Evolutionary conservation across 495 filamentous ascomycete genomes (phyloP).

Genomic region (Tuber indicum): DNA sequence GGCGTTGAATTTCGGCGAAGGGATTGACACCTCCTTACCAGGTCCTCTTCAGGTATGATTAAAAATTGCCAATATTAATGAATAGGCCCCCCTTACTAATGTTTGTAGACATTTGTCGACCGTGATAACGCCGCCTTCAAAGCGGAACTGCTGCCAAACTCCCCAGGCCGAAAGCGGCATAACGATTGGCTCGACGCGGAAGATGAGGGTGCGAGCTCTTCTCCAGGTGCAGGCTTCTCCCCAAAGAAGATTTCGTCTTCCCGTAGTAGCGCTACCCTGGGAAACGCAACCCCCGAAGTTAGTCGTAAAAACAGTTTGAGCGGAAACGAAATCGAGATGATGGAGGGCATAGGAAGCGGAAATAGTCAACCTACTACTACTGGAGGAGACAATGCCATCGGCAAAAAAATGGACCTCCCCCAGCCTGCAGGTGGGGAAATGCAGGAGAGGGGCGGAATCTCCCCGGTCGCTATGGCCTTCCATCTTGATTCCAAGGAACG

Average conservation of each 20-base stretch:
- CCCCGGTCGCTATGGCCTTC: slow-evolving; percentile 36
- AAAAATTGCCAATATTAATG: background rate
- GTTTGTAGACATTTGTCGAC: slow-evolving; percentile 33
- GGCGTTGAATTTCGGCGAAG: slow-evolving; percentile 36
- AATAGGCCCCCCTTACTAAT: slow-evolving; percentile 14
- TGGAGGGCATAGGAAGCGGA: slow-evolving; percentile 19
- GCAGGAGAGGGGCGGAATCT: slow-evolving; percentile 32
- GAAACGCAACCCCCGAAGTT: slow-evolving; percentile 22
- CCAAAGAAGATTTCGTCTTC: slow-evolving; percentile 34
- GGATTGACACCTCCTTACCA: slow-evolving; percentile 32
- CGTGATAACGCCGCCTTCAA: slow-evolving; percentile 38
- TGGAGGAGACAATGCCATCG: slow-evolving; percentile 11
- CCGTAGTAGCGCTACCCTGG: slow-evolving; percentile 33
- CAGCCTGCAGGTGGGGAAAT: slow-evolving; percentile 31
- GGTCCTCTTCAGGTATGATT: slow-evolving; percentile 42
- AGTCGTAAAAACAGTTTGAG: slow-evolving; percentile 30
- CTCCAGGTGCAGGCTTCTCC: slow-evolving; percentile 15
- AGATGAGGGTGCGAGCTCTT: slow-evolving; percentile 26
- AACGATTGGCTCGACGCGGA: slow-evolving; percentile 34
- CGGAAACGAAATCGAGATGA: slow-evolving; percentile 22
- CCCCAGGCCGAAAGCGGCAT: slow-evolving; percentile 31
- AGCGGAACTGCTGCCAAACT: slow-evolving; percentile 27
- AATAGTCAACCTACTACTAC: background rate
- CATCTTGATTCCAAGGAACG: slow-evolving; percentile 18
- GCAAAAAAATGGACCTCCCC: slow-evolving; percentile 12